Conservation (phyloP, 768 basidiomycete species). For the Tylopilus rubrobrunneus region DNA sequence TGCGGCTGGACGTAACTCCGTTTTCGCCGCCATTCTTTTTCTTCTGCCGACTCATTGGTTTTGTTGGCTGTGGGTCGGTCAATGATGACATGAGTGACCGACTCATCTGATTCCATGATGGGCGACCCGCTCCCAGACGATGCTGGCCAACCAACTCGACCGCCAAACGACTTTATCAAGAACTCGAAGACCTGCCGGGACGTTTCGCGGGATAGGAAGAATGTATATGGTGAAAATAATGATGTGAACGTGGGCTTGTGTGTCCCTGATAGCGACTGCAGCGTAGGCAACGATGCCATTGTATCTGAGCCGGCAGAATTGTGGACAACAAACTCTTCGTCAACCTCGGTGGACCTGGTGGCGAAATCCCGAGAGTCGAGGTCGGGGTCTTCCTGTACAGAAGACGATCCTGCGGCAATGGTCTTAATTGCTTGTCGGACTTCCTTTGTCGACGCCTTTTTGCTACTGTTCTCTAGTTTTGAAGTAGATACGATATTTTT, state of each 20-base stretch:
- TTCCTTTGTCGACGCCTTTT: slow-evolving; percentile 52
- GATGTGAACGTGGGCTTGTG: slow-evolving; percentile 54
- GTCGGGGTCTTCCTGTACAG: slow-evolving; percentile 35
- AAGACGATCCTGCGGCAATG: slow-evolving; percentile 28
- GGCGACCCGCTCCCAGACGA: slow-evolving; percentile 82
- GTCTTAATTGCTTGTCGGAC: slow-evolving; percentile 48
- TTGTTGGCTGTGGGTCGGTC: slow-evolving; percentile 71
- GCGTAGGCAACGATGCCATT: slow-evolving; percentile 55
- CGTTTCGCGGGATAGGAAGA: slow-evolving; percentile 92
- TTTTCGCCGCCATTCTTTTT: slow-evolving; percentile 57
- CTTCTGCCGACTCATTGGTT: slow-evolving; percentile 48
- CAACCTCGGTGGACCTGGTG: slow-evolving; percentile 32
- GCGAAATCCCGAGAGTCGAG: slow-evolving; percentile 33
- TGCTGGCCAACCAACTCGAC: slow-evolving; percentile 84
- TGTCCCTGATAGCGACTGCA: slow-evolving; percentile 59
- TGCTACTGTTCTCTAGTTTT: slow-evolving; percentile 14
- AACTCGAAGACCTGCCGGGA: slow-evolving; percentile 94
- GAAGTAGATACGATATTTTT: slow-evolving; percentile 18
- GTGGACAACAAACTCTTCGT: slow-evolving; percentile 69
- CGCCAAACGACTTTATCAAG: slow-evolving; percentile 86
- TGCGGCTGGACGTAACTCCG: slow-evolving; percentile 94
- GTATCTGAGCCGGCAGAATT: slow-evolving; percentile 49
- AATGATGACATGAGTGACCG: slow-evolving; percentile 93
- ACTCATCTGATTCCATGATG: slow-evolving; percentile 68
- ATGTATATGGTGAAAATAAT: slow-evolving; percentile 81